These are phyloP conservation scores for Sanghuangporus sanghuang DNA, from an alignment of 1,284 basidiomycete species.

Conservation along the genomic window DNA sequence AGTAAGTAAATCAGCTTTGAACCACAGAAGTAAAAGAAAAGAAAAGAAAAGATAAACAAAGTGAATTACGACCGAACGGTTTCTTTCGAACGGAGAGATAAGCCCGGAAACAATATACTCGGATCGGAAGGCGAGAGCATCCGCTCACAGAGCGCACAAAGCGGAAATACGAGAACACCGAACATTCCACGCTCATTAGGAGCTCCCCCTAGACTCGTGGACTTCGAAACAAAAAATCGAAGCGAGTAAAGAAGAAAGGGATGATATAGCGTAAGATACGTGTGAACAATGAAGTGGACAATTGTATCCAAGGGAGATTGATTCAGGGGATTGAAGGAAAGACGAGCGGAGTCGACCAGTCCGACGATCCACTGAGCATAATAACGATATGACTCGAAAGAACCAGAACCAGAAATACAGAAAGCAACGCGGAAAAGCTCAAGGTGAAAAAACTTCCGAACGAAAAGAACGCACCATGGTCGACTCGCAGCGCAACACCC, in stretches of 20 bases:
- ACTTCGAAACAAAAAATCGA: background rate
- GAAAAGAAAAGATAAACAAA: background rate
- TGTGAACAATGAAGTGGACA: too few species aligned
- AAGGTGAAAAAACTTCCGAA: background rate
- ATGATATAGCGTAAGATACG: background rate
- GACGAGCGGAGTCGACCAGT: too few species aligned
- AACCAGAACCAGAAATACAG: background rate
- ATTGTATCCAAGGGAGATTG: too few species aligned
- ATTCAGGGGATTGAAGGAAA: too few species aligned
- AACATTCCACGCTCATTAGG: background rate
- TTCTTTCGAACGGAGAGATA: too few species aligned
- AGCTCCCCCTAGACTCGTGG: background rate
- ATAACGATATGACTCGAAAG: background rate
- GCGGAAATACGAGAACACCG: background rate
- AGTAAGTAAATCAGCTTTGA: background rate
- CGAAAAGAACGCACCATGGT: slow-evolving; percentile 28
- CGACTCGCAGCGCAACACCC: slow-evolving; percentile 61
- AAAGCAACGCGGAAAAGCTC: background rate
- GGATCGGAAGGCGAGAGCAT: background rate
- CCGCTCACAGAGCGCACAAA: background rate
- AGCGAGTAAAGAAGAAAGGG: background rate
- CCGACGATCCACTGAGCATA: background rate
- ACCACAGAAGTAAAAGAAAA: background rate
- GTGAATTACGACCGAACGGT: background rate
- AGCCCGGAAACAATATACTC: background rate